Evolutionary conservation across 176 grass and related monocot species (phyloP), one percentile per base, ranked within the genome.

Genomic region (Oryza officinalis): DNA sequence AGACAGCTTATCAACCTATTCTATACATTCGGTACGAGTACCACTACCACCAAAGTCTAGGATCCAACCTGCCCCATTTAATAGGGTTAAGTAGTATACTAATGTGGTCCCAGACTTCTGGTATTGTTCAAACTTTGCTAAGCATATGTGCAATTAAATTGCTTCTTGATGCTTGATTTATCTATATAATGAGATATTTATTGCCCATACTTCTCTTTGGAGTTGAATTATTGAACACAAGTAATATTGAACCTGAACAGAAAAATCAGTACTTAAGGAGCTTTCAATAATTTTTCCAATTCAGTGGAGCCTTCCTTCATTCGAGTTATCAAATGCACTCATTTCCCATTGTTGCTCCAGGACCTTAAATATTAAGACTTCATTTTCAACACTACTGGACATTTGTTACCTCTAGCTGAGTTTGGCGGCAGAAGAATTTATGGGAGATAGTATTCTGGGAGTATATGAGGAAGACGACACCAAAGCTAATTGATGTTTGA

Each of bases 11-110:
- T 45, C 78, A 81, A 74, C 65, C 72, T 14, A 71, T 72, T 72
- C 27, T 76, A 67, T 63, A 77, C 54, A 17, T 86, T 75, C 45
- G 10, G 23, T 81, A 81, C 26, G 65, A 66, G 10, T 73, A 76
- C 72, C 60, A 66, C 41, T 66, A 59, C 72, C 59, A 66, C 50
- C 66, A 57, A 71, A 77, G 71, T 52, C 14, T 77, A 77, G 46
- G 78, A 86, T 77, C 72, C 78, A 77, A 77, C 26, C 78, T 81
- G 72, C 77, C 54, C 67, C 40, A 86, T 81, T 71, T 54, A 72
- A 73, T 80, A 81, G 69, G 76, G 77, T 8, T 84, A 35, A 74
- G 40, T 52, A 89, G n/a, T 5, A 38, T 22, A 81, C n/a, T 66
- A 85, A 33, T 43, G 78, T 77, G 60, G 71, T 81, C 65, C 65